Percentiles rank a stretch among this genome's conserved stretches.
phyloP scores from a whole-genome alignment of 345 rosid species.

The Noccaea bulbosa region DNA sequence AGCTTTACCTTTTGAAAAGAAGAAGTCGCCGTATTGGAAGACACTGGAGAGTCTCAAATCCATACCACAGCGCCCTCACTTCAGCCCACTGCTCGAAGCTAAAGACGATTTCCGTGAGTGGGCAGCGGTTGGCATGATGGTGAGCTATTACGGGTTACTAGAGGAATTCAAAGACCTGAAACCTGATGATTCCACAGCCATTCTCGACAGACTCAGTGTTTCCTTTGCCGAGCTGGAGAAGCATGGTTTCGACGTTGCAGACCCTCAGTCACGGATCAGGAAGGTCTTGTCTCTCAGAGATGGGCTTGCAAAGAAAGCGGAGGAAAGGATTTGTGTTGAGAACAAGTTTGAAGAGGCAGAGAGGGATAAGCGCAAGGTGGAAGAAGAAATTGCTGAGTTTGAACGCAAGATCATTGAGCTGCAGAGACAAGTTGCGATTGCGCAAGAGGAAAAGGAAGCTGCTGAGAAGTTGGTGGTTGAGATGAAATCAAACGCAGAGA shows the following conservation, averaged over 20 bases:
- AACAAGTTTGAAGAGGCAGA: constrained; percentile 37
- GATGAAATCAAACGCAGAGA: constrained; percentile 36
- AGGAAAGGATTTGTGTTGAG: constrained; percentile 43
- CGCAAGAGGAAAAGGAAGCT: constrained; percentile 43
- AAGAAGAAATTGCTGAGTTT: constrained; percentile 44
- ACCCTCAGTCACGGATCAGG: constrained; percentile 48
- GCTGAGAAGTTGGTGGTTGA: constrained; percentile 29
- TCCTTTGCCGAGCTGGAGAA: constrained; percentile 58
- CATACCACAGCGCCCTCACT: constrained; percentile 71
- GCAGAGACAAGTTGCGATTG: constrained; percentile 38
- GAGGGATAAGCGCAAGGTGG: constrained; percentile 33
- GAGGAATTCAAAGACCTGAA: constrained; percentile 54
- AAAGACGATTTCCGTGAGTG: constrained; percentile 71
- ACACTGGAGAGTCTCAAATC: constrained; percentile 51
- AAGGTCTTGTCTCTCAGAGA: constrained; percentile 55
- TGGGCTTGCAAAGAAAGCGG: constrained; percentile 36
- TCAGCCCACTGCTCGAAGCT: constrained; percentile 54
- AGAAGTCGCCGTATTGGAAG: constrained; percentile 53
- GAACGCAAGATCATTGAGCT: constrained; percentile 49
- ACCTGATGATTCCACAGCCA: constrained; percentile 43
- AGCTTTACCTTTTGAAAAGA: constrained; percentile 52
- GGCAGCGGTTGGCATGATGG: constrained; percentile 70
- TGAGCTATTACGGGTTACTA: constrained; percentile 56
- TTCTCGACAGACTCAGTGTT: constrained; percentile 48
- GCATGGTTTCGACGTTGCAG: constrained; percentile 64